Base-by-base conservation (phyloP, 2,329 filamentous ascomycete species). In the Penicillium corylophilum region DNA sequence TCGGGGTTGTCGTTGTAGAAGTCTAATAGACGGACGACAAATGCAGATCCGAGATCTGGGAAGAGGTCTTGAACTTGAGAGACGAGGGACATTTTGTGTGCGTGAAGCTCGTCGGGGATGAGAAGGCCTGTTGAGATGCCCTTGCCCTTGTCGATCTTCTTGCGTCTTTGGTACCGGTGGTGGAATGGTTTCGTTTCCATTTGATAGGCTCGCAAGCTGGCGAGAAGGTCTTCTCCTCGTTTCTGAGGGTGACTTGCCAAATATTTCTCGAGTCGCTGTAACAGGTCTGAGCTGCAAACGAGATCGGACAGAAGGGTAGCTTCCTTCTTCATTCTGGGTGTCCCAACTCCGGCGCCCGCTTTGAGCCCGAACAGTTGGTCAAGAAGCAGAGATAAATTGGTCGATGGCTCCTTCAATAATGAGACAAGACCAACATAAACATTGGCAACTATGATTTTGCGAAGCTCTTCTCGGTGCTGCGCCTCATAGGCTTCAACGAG, bases 61-160 rank as follows among this genome's bases (percentile, higher is more conserved):
- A 97, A 96, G 0, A 97, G 78, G 66, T 99, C 93, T 66, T 96
- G 91, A n/a, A 99, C 81, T 68, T 95, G 90, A 0, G 88, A 88
- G 46, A 97, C 84, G 44, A 93, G 83, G 62, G 88, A 92, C 83
- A 95, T 87, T 38, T 80, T 85, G 70, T 96, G 90, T 20, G 93
- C 75, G 64, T 94, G 89, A 29, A 92, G 76, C 39, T 79, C 76
- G 8, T 71, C 73, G 44, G 74, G 64, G 2, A 65, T 64, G 5
- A 61, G 49, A 16, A 52, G 58, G 12, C 63, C 62, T 22, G 50
- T 33, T 10, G 65, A 72, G 20, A 64, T 69, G 12, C 56, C 64
- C 62, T 78, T 77, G 13, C 74, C 75, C 50, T 78, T 78, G 41
- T 68, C 63, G 10, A 51, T 46, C 28, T 63, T 69, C 24, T 63